Percentiles rank a stretch among this genome's conserved stretches.
phyloP scores from a whole-genome alignment of 495 filamentous ascomycete genomes.

The Sordaria brevicollis region DNA sequence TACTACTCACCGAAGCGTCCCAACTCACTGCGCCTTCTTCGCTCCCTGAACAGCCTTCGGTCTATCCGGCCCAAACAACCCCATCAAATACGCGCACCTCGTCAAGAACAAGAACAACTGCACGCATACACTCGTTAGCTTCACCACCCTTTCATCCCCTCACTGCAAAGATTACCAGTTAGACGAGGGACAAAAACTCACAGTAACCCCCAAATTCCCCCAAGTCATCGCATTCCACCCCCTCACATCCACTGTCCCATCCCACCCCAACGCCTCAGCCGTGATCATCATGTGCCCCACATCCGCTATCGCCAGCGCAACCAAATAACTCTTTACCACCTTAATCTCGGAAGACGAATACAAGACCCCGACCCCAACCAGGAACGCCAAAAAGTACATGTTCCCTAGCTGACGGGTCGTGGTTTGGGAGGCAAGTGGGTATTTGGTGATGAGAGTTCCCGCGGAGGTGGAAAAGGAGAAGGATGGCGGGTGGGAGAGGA shows the following conservation, averaged over 20 bases:
- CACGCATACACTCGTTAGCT: neutral
- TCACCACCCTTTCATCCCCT: neutral
- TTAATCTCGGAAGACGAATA: conserved; percentile 52
- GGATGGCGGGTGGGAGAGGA: conserved; percentile 26
- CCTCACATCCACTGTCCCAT: conserved; percentile 39
- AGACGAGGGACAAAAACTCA: conserved; percentile 12
- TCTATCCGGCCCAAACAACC: conserved; percentile 43
- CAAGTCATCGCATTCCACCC: conserved; percentile 61
- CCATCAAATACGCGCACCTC: conserved; percentile 45
- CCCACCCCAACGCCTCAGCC: conserved; percentile 45
- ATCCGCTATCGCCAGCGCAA: conserved; percentile 56
- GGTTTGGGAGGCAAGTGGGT: conserved; percentile 8
- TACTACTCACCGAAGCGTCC: neutral
- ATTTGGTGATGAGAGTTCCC: conserved; percentile 17
- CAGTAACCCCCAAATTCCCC: conserved; percentile 62
- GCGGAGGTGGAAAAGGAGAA: too few relatives aligned
- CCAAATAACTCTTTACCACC: conserved; percentile 57
- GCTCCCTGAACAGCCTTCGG: neutral
- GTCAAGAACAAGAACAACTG: conserved; percentile 44
- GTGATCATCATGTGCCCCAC: conserved; percentile 60
- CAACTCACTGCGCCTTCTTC: conserved; percentile 8
- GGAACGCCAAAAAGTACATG: conserved; percentile 52
- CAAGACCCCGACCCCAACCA: conserved; percentile 50
- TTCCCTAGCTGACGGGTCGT: conserved; percentile 51
- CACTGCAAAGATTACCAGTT: neutral